These are phyloP conservation scores for Aureobasidium sp. DNA, from an alignment of 2,329 filamentous ascomycete species.

Conservation along the genomic window DNA sequence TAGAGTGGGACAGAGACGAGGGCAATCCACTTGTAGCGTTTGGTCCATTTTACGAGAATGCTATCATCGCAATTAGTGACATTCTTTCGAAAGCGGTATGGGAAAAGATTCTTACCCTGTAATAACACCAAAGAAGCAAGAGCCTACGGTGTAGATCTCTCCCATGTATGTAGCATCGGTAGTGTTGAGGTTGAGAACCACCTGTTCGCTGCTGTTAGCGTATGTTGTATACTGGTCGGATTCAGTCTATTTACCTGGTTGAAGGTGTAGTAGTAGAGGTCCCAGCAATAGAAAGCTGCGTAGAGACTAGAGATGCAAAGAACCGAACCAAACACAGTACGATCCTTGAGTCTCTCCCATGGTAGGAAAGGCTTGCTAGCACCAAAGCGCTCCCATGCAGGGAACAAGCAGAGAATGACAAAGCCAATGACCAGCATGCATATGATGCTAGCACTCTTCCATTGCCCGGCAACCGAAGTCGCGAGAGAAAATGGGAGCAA, in stretches of 20 bases:
- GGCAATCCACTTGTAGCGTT: conserved; percentile 42
- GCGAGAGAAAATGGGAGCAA: conserved; percentile 18
- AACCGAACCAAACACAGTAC: conserved; percentile 44
- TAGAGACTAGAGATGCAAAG: conserved; percentile 33
- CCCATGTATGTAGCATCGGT: conserved; percentile 8
- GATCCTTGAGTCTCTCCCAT: conserved; percentile 42
- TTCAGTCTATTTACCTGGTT: background rate
- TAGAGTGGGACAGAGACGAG: conserved; percentile 25
- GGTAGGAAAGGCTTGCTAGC: conserved; percentile 51
- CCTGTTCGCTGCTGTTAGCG: background rate
- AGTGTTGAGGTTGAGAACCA: background rate
- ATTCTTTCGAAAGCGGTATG: no score
- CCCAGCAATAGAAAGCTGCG: conserved; percentile 38
- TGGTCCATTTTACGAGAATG: conserved; percentile 38
- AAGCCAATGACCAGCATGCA: conserved; percentile 27
- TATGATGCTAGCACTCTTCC: conserved; percentile 20
- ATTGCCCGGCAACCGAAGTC: conserved; percentile 15
- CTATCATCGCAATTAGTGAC: background rate
- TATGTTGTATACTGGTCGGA: rapidly evolving
- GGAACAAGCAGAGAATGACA: conserved; percentile 36
- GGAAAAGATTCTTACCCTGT: conserved; percentile 27
- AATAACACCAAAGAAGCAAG: conserved; percentile 37
- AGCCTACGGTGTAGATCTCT: conserved; percentile 31
- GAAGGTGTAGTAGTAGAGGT: conserved; percentile 29
- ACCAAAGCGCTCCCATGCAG: conserved; percentile 49